These are phyloP conservation scores for Geotrichum macrosporum DNA, from an alignment of 1,139 yeast species.

Conservation along the genomic window DNA sequence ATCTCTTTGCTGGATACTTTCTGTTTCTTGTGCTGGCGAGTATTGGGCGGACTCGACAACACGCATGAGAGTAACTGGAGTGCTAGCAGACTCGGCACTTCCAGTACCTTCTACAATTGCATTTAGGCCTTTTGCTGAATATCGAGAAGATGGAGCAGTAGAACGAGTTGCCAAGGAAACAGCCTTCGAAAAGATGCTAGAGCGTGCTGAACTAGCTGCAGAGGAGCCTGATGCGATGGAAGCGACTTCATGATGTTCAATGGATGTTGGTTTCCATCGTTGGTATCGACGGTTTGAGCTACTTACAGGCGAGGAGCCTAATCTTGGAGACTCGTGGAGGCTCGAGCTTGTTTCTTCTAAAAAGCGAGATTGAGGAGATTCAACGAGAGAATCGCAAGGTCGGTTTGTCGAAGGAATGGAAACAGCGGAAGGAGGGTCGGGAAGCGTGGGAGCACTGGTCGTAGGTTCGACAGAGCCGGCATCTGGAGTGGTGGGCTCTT, in stretches of 20 bases:
- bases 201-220: slow-evolving; percentile 9
- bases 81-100: not conserved
- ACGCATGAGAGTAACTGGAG: slow-evolving; percentile 5
- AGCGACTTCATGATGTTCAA: not conserved
- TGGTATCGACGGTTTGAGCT: not conserved
- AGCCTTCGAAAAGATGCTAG: slow-evolving; percentile 10
- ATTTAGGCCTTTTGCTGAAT: slow-evolving; percentile 4
- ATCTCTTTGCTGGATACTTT: slow-evolving; percentile 1
- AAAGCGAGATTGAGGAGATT: not conserved
- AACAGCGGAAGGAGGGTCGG: not conserved
- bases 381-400: not conserved
- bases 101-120: not conserved
- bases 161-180: slow-evolving; percentile 5
- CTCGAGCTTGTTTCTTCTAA: not conserved
- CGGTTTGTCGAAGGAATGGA: not conserved
- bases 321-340: not conserved
- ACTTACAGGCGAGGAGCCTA: not conserved
- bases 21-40: slow-evolving; percentile 11
- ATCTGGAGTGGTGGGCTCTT: not conserved
- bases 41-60: slow-evolving; percentile 11
- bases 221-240: not conserved
- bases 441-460: not conserved
- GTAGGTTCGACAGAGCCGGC: not conserved
- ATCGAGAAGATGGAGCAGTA: slow-evolving; percentile 9
- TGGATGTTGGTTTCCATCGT: not conserved